Percentiles rank a stretch among this genome's conserved stretches.
phyloP scores from a whole-genome alignment of 2,329 filamentous ascomycete genomes.

The Colletotrichum camelliae region DNA sequence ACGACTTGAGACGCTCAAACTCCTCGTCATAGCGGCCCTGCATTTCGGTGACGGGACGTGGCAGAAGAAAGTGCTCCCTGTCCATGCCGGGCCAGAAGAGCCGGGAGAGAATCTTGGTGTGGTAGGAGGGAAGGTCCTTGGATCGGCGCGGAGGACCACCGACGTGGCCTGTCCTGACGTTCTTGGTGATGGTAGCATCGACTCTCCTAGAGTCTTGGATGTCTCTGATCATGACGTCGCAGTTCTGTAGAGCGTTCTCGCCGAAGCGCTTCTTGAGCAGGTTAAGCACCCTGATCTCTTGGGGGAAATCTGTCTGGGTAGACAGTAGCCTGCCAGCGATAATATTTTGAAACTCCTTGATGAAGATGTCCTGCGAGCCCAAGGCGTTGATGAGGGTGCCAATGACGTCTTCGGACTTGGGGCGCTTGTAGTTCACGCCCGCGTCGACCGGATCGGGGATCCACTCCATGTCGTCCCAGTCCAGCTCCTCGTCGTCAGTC shows the following conservation, averaged over 20 bases:
- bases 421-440: constrained; percentile 87
- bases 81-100: constrained; percentile 91
- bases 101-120: constrained; percentile 86
- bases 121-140: constrained; percentile 51
- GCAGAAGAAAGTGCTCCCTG: constrained; percentile 71
- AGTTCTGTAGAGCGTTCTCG: constrained; percentile 84
- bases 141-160: constrained; percentile 24
- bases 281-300: constrained; percentile 82
- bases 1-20: constrained; percentile 81
- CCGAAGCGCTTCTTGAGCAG: constrained; percentile 90
- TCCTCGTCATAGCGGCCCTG: constrained; percentile 75
- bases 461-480: constrained; percentile 95
- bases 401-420: constrained; percentile 88
- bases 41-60: constrained; percentile 59
- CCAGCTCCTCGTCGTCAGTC: constrained; percentile 72
- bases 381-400: constrained; percentile 88
- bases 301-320: constrained; percentile 72
- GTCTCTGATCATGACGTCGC: constrained; percentile 97
- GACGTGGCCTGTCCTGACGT: constrained; percentile 21
- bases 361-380: constrained; percentile 85
- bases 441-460: constrained; percentile 92
- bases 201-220: constrained; percentile 82
- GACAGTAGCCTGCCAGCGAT: constrained; percentile 82
- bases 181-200: constrained; percentile 68
- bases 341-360: constrained; percentile 90